Percentiles rank a stretch among this genome's conserved stretches.
Evolutionary conservation across 768 basidiomycete genomes (phyloP).

Genomic region (Rhizopogon rudus): DNA sequence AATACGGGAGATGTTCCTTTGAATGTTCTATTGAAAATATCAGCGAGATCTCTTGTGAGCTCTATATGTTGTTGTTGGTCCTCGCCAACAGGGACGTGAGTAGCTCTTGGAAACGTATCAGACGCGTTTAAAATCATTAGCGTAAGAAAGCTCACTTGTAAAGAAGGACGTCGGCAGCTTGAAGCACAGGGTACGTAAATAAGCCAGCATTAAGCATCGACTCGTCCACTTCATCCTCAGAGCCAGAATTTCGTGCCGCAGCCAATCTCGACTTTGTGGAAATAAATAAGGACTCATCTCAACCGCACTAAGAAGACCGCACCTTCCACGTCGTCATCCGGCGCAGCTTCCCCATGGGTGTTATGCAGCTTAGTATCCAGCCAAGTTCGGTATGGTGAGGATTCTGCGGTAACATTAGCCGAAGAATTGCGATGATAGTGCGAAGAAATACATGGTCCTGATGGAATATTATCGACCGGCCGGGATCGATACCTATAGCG

Average conservation of each 20-base stretch:
- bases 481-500: conserved; percentile 80
- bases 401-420: conserved; percentile 44
- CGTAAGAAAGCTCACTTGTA: conserved; percentile 55
- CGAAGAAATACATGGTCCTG: conserved; percentile 70
- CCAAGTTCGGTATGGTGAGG: conserved; percentile 80
- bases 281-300: background rate
- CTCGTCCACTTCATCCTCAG: conserved; percentile 77
- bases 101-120: conserved; percentile 48
- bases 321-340: conserved; percentile 99
- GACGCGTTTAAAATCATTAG: background rate
- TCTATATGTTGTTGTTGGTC: conserved; percentile 96
- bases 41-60: conserved; percentile 78
- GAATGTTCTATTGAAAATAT: conserved; percentile 75
- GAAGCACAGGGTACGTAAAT: conserved; percentile 89
- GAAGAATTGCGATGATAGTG: conserved; percentile 47
- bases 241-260: conserved; percentile 64
- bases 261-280: conserved; percentile 69
- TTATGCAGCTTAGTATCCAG: conserved; percentile 86
- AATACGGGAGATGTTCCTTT: conserved; percentile 48
- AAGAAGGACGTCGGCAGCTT: conserved; percentile 87
- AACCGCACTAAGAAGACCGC: conserved; percentile 4
- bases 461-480: conserved; percentile 70
- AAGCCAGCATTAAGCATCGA: conserved; percentile 78
- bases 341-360: conserved; percentile 75
- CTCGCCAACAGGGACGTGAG: conserved; percentile 94